Conservation (phyloP, 371 early-diverging fungal species). For the Chytridium lagenaria region DNA sequence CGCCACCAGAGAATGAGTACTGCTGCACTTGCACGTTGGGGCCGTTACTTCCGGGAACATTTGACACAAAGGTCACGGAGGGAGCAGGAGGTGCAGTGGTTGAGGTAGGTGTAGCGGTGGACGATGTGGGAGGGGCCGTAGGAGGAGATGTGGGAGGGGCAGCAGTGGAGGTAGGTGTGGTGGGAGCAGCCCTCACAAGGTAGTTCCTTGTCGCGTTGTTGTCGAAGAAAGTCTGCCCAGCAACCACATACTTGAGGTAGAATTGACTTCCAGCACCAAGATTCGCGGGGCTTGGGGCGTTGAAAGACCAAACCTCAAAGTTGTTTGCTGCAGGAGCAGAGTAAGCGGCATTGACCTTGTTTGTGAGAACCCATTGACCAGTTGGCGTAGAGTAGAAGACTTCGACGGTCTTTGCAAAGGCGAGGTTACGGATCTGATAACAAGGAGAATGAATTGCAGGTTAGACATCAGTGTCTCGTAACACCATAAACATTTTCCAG, state of each 20-base stretch:
- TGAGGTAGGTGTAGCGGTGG: no score
- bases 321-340: background rate
- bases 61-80: no score
- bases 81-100: no score
- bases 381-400: conserved; percentile 8
- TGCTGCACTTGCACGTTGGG: conserved; percentile 17
- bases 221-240: background rate
- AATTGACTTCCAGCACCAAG: background rate
- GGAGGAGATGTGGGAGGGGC: background rate
- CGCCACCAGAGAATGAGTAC: conserved; percentile 19
- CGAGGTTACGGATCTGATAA: conserved; percentile 4
- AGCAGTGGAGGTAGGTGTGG: background rate
- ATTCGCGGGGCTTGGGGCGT: background rate
- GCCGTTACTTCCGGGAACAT: no score
- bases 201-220: background rate
- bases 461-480: background rate
- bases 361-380: background rate
- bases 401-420: conserved; percentile 9
- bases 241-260: background rate
- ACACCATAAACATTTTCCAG: background rate
- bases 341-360: background rate
- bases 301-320: background rate
- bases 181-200: background rate
- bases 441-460: conserved; percentile 1
- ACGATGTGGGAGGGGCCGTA: background rate